Base-by-base conservation (phyloP, 805 yeast species). In the Saturnispora sanitii region DNA sequence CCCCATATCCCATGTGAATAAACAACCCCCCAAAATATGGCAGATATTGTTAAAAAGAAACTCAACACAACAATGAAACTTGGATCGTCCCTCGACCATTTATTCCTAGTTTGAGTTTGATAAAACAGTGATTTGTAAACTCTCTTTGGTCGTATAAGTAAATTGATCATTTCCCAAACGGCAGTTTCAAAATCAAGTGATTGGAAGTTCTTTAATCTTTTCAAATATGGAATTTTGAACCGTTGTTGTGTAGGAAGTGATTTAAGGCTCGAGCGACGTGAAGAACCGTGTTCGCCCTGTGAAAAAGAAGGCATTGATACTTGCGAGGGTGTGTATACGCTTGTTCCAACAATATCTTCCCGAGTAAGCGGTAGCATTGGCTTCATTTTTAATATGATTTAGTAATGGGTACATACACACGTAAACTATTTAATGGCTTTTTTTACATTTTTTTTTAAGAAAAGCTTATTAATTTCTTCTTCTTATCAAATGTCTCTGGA, bases 41-140 rank as follows among this genome's bases (percentile, higher is more conserved):
- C 95, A 46, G 88, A 77, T 4, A 84, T 57, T 2, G 75, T 67
- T 21, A 88, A 62, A 44, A 87, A 71, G 2, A 68, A 64, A n/a
- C 82, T 71, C 39, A 87, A 65, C 31, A 88, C 63, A 25, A 88
- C 71, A 46, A 84, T 76, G 54, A 88, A 87, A 21, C 92, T 79
- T 0, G 96, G 96, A 58, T 87, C 96, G 59, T 88, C 96, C 48
- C 96, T 70, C 1, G 94, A 79, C 80, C 94, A 86, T 48, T 76
- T 74, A 50, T 79, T 74, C 53, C 76, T 79, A 2, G 86, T 79
- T 50, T 82, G 90, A 51, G 78, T 82, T 49, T 84, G 87, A 55
- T 83, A 85, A 56, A 83, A 85, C 44, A 85, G 72, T 17, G 87
- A 74, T 47, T 83, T 71, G 64, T 82, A 87, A 53, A 87, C 94